Evolutionary conservation across 257 asterid genomes (phyloP).

Genomic region (Salvia miltiorrhiza): DNA sequence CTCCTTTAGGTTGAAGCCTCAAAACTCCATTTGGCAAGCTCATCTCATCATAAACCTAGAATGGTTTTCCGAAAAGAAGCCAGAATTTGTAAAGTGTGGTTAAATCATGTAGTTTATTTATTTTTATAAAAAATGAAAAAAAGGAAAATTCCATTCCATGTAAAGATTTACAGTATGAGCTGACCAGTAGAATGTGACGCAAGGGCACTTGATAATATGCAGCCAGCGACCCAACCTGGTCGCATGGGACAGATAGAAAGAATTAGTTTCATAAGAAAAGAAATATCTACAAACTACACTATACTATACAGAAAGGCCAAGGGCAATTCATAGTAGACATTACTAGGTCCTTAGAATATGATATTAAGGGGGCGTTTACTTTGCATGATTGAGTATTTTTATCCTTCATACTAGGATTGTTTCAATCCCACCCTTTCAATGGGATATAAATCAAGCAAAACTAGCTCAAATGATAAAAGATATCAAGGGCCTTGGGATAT

Average conservation of each 20-base stretch:
- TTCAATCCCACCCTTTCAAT: too few relatives aligned
- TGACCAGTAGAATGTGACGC: conserved; percentile 91
- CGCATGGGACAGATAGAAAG: neutral
- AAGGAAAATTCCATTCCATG: neutral
- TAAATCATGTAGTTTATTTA: neutral
- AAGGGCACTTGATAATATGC: conserved; percentile 90
- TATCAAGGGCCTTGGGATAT: too few relatives aligned
- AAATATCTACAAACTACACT: neutral
- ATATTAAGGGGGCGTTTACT: too few relatives aligned
- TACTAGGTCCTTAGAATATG: neutral
- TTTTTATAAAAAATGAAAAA: neutral
- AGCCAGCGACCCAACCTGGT: conserved; percentile 94
- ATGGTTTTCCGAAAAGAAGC: neutral
- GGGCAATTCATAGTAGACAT: neutral
- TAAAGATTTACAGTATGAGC: conserved; percentile 16
- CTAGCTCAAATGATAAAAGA: too few relatives aligned
- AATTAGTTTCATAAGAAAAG: neutral
- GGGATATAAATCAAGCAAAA: too few relatives aligned
- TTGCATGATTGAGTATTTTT: too few relatives aligned
- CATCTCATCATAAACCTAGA: conserved; percentile 90
- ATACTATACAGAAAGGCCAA: conserved; percentile 4
- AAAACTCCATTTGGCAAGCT: conserved; percentile 90
- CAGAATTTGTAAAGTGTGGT: neutral
- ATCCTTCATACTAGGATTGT: too few relatives aligned
- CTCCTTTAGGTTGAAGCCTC: conserved; percentile 95